These are phyloP conservation scores for Taphrina confusa DNA, from an alignment of 1,139 yeast species.

Conservation along the genomic window DNA sequence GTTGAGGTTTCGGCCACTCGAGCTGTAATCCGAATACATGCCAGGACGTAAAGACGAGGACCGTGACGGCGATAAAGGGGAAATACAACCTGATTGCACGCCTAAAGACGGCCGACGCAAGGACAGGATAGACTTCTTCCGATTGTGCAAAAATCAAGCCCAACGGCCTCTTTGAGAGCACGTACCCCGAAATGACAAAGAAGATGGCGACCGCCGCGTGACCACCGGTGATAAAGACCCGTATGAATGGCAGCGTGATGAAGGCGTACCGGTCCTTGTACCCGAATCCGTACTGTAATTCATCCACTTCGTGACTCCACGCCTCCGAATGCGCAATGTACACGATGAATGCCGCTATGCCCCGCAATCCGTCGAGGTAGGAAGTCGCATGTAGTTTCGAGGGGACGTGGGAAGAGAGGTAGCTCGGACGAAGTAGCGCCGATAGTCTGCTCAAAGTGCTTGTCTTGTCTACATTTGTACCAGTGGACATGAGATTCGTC, in stretches of 20 bases:
- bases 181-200: constrained; percentile 31
- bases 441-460: background rate
- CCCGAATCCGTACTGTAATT: constrained; percentile 14
- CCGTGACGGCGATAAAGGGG: constrained; percentile 20
- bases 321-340: constrained; percentile 25
- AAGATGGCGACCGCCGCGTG: constrained; percentile 28
- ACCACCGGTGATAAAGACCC: constrained; percentile 18
- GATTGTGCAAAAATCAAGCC: constrained; percentile 2
- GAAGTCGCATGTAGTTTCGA: constrained; percentile 11
- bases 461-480: background rate
- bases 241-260: constrained; percentile 19
- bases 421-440: background rate
- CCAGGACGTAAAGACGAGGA: constrained; percentile 14
- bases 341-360: constrained; percentile 25
- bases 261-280: constrained; percentile 1
- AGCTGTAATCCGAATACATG: constrained; percentile 12
- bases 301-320: constrained; percentile 22
- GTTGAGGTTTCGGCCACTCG: constrained; percentile 25
- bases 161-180: constrained; percentile 17
- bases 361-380: constrained; percentile 28
- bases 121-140: constrained; percentile 12
- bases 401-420: background rate
- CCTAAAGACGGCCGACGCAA: constrained; percentile 29
- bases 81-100: constrained; percentile 18
- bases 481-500: background rate